Base-by-base conservation (phyloP, 1,284 basidiomycete species). In the Boletus calvinii region DNA sequence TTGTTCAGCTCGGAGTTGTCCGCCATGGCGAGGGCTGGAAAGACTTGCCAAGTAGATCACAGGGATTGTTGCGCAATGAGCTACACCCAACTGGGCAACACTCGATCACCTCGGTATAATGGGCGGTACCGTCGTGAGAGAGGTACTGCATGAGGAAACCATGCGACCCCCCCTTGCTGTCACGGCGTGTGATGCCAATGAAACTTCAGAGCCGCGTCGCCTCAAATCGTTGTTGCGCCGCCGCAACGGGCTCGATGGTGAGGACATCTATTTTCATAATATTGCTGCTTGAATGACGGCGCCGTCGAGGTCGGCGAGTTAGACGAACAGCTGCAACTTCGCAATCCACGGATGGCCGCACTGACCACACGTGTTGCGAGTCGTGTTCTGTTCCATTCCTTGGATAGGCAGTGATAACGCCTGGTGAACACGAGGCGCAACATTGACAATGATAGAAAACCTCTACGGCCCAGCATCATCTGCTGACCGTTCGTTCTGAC, bases 361-460 rank as follows among this genome's bases (percentile, higher is more conserved):
- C 41, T 41, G 46, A 56, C 6, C 22, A 48, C 65, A 67, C 67
- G 65, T 70, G 65, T 56, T 39, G 36, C 31, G 30, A 17, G 46
- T 54, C 56, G 35, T 67, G 54, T 56, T 50, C 48, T 26, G 44
- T 24, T 34, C 55, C 53, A 34, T 45, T 40, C 38, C 57, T 46
- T 47, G 52, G 65, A 66, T 66, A 60, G 63, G 59, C 63, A 69
- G 55, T 53, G 63, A 69, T 66, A 55, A 62, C 69, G 29, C 66
- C 65, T 67, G 69, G 61, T 45, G 22, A 54, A 69, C 66, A 68
- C 55, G 66, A 68, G 66, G 69, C 12, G 15, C 18, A 22, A 11
- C 37, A 17, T 39, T 46, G 45, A 31, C 15, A 32, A 59, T 55
- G 57, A 53, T 71, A 68, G 62, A 71, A 68, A 70, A 60, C 59